phyloP scores from a whole-genome alignment of 371 early-diverging fungal genomes.

The Apophysomyces sp. region DNA sequence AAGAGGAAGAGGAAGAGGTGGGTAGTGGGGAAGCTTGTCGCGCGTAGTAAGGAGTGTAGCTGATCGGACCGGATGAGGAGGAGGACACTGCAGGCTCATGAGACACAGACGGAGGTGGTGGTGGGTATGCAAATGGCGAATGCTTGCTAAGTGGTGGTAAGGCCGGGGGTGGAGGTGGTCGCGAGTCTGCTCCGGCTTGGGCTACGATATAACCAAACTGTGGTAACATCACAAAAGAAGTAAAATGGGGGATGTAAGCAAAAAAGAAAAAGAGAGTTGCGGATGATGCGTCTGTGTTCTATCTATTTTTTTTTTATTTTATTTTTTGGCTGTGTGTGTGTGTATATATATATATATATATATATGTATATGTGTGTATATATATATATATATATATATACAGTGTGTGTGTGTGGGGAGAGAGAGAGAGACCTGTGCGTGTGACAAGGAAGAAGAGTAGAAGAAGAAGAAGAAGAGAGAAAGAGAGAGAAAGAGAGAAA shows the following conservation, averaged over 20 bases:
- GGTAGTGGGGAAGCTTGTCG: slow-evolving; percentile 14
- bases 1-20: slow-evolving; percentile 9
- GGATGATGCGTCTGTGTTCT: background rate
- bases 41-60: slow-evolving; percentile 13
- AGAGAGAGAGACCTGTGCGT: background rate
- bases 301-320: background rate
- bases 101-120: slow-evolving; percentile 14
- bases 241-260: slow-evolving; percentile 4
- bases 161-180: slow-evolving; percentile 10
- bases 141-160: slow-evolving; percentile 6
- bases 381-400: background rate
- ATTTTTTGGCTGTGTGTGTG: slow-evolving; percentile 1
- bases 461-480: slow-evolving; percentile 5
- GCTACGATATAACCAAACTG: slow-evolving; percentile 52
- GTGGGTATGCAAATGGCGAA: slow-evolving; percentile 9
- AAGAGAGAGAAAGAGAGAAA: background rate
- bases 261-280: background rate
- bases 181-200: slow-evolving; percentile 49
- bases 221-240: slow-evolving; percentile 62
- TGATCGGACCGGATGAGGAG: slow-evolving; percentile 6
- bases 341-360: background rate
- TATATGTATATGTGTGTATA: background rate
- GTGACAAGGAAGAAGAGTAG: background rate
- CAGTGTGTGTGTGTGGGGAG: background rate
- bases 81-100: slow-evolving; percentile 4